Base-by-base conservation (phyloP, 495 filamentous ascomycete species). In the Penicillium angulare region DNA sequence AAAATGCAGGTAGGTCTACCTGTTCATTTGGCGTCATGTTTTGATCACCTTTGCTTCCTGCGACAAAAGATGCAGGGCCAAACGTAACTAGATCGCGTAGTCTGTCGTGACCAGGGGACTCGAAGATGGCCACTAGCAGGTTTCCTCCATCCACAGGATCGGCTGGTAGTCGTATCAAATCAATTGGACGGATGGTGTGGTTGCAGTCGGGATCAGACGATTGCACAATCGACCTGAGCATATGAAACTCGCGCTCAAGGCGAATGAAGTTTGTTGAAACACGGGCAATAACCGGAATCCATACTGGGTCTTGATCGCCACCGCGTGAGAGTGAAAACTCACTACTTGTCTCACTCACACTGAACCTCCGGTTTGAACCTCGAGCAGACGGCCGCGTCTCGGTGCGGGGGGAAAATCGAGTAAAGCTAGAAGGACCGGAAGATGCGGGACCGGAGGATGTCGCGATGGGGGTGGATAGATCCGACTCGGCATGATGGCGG, bases 171-270 rank as follows among this genome's bases (percentile, higher is more conserved):
- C 83, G 77, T 17, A 87, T 68, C 29, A 92, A 74, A 34, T 92
- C 86, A 26, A 96, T 71, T 2, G 89, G 89, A 43, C 80, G 80
- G 38, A 86, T 77, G 36, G 90, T 90, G 60, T 91, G 87, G 48
- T 80, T 75, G 52, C 81, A 86, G 12, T 87, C 78, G 1, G 86
- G 86, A 56, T 93, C 90, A 5, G 83, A 83, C 7, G 83, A 80
- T 47, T 84, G 72, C 38, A 86, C 78, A 33, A 96, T 71, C 35
- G 76, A 81, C 66, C 85, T 86, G 49, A 81, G 77, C 57, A 92
- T 86, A 55, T 93, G 87, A 62, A 85, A 95, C 60, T 90, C 85
- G 43, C 90, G 80, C 69, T 96, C 91, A 40, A 95, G 78, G 16
- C 90, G 80, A 35, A 95, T 76, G 10, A 82, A 75, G 66, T 95